phyloP scores from a whole-genome alignment of 1,284 basidiomycete species.

The Papiliotrema terrestris region DNA sequence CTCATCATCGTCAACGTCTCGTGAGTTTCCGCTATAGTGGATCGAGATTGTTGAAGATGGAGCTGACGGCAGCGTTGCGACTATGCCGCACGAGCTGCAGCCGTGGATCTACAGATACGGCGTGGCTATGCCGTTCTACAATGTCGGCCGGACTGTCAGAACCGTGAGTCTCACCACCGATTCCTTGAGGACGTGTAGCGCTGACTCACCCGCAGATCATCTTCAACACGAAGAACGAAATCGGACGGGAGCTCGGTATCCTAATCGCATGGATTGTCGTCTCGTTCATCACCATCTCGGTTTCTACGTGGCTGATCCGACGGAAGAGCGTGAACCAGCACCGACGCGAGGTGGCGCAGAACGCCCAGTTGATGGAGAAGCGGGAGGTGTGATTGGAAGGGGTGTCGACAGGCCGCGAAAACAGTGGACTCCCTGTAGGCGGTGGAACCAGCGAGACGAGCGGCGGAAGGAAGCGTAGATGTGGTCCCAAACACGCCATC shows the following conservation, averaged over 20 bases:
- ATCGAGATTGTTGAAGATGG: not conserved
- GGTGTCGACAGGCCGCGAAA: too few species aligned
- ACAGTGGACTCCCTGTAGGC: too few species aligned
- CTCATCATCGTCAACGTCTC: constrained; percentile 68
- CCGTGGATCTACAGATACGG: constrained; percentile 59
- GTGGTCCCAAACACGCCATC: too few species aligned
- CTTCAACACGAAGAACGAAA: constrained; percentile 63
- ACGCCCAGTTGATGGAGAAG: not conserved
- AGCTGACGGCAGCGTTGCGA: constrained; percentile 47
- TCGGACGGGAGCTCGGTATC: constrained; percentile 53
- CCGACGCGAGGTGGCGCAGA: not conserved
- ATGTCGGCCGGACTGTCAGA: constrained; percentile 59
- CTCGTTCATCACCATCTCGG: constrained; percentile 47
- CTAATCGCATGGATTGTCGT: constrained; percentile 53
- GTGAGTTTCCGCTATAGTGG: constrained; percentile 13
- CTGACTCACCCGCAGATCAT: constrained; percentile 52
- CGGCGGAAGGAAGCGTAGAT: too few species aligned
- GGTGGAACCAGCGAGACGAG: too few species aligned
- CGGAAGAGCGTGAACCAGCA: constrained; percentile 36
- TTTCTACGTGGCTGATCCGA: constrained; percentile 52
- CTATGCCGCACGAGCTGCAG: constrained; percentile 63
- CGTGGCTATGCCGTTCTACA: constrained; percentile 67
- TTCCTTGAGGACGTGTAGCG: too few species aligned
- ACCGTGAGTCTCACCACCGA: constrained; percentile 42
- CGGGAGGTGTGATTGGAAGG: too few species aligned